Evolutionary conservation across 2,329 filamentous ascomycete genomes (phyloP), one percentile per base, ranked within the genome.

Genomic region (Alternaria incomplexa): DNA sequence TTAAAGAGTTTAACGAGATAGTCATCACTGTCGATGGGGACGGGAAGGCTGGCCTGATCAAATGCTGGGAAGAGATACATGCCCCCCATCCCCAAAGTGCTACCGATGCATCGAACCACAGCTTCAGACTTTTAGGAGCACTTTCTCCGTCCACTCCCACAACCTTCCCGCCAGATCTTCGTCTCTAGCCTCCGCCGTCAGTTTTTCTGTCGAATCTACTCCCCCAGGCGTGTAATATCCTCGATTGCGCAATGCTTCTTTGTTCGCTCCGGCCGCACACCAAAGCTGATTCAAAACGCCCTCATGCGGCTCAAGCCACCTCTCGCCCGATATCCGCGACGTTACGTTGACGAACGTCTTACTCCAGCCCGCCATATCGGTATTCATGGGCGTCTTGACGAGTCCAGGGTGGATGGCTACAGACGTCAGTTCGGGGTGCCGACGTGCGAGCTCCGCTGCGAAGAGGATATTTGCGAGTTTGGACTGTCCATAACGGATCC

Each of bases 391-490:
- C 12, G 84, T 85, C n/a, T 77, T 62, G 22, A 85, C 82, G n/a
- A 83, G 75, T 7, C 85, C 85, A 0, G 85, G 85, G 62, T 87
- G 84, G 2, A 85, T 64, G 0, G 80, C 74, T 0, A 82, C 78
- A 9, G 74, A 74, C 0, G 78, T 83, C 55, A 86, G 79, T 5
- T 74, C 56, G 1, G 84, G 84, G 62, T 85, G 82, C 0, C 75
- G 77, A n/a, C 69, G 60, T 0, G 82, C 81, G 5, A 85, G 74
- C 51, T 82, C 78, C 4, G 73, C 67, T 0, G 82, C 73, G 67
- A 81, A 85, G 1, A 85, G 79, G 12, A 86, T 75, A 44, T 85
- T 85, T 8, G 84, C 83, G 5, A 87, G 79, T 66, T 86, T 86
- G 32, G 79, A 81, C 44, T 83, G 80, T 2, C 81, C 83, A 70